A percentile compares a stretch with the other conserved stretches of the same genome.
Conservation (phyloP, 1,139 yeast species). For the Kurtzmaniella quercitrusa region DNA sequence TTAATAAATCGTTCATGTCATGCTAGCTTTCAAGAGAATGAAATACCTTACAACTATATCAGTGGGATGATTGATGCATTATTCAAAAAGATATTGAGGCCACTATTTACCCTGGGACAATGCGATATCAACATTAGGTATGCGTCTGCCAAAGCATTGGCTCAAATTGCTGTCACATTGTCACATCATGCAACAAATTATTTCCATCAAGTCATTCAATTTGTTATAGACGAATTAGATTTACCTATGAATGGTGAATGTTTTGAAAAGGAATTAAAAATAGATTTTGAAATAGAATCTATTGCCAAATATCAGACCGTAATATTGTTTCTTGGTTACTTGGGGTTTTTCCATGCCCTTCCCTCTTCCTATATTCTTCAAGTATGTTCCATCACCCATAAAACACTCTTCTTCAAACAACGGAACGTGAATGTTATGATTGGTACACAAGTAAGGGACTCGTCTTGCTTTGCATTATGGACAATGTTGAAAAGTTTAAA, state of each 20-base stretch:
- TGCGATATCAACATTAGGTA: conserved; percentile 34
- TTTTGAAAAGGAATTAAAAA: conserved; percentile 9
- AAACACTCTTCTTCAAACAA: conserved; percentile 53
- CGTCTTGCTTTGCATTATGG: conserved; percentile 70
- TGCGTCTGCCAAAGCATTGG: conserved; percentile 33
- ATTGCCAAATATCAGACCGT: conserved; percentile 34
- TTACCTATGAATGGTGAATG: conserved; percentile 8
- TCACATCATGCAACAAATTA: conserved; percentile 26
- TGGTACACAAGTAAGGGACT: conserved; percentile 75
- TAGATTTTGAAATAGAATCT: conserved; percentile 18
- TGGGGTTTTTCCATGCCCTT: conserved; percentile 24
- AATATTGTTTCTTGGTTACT: conserved; percentile 33
- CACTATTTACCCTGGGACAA: conserved; percentile 12
- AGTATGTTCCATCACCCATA: conserved; percentile 29
- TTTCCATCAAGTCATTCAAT: conserved; percentile 27
- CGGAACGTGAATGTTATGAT: conserved; percentile 42
- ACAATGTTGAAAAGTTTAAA: conserved; percentile 28
- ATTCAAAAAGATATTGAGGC: conserved; percentile 24
- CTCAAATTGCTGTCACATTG: conserved; percentile 19
- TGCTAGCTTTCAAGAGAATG: conserved; percentile 10
- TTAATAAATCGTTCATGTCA: conserved; percentile 28
- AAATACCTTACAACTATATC: conserved; percentile 15
- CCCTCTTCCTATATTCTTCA: conserved; percentile 22
- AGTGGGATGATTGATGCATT: conserved; percentile 25
- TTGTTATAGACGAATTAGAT: conserved; percentile 23